Evolutionary conservation across 371 early-diverging fungal species (phyloP).

Genomic region (Rhizopus sp.): DNA sequence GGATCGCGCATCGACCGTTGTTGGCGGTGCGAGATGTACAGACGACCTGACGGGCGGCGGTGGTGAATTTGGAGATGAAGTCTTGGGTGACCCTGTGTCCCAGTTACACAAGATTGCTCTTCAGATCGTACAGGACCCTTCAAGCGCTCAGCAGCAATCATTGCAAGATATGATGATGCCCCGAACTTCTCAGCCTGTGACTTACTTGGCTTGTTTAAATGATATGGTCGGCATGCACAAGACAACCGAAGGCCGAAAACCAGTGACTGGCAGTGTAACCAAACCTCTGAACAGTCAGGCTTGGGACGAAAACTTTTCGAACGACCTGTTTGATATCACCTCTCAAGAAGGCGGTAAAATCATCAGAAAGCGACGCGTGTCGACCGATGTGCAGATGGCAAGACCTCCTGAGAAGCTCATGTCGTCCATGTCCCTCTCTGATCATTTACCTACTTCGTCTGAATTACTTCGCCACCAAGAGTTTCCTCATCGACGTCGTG

Average conservation of each 20-base stretch:
- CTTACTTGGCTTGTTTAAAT: slow-evolving; percentile 76
- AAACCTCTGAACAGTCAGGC: background rate
- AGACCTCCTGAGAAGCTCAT: slow-evolving; percentile 11
- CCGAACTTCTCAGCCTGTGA: slow-evolving; percentile 49
- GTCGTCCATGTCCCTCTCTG: slow-evolving; percentile 11
- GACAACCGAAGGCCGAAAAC: slow-evolving; percentile 60
- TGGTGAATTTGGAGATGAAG: slow-evolving; percentile 54
- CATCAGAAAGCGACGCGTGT: slow-evolving; percentile 49
- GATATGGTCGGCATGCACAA: slow-evolving; percentile 80
- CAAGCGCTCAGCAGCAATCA: slow-evolving; percentile 3
- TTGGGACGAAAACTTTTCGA: slow-evolving; percentile 9
- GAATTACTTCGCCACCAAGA: background rate
- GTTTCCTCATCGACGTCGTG: slow-evolving; percentile 14
- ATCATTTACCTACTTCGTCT: background rate
- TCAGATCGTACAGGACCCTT: slow-evolving; percentile 62
- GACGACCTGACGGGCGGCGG: slow-evolving; percentile 22
- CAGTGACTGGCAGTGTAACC: slow-evolving; percentile 1
- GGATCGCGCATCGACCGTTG: slow-evolving; percentile 73
- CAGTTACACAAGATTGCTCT: slow-evolving; percentile 92
- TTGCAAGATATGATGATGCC: slow-evolving; percentile 28
- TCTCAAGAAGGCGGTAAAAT: slow-evolving; percentile 43
- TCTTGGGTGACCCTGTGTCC: slow-evolving; percentile 71
- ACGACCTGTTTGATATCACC: slow-evolving; percentile 8
- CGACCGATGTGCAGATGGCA: slow-evolving; percentile 21
- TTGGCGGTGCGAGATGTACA: slow-evolving; percentile 51